phyloP scores from a whole-genome alignment of 805 yeast species.

The Phaffomyces opuntiae region DNA sequence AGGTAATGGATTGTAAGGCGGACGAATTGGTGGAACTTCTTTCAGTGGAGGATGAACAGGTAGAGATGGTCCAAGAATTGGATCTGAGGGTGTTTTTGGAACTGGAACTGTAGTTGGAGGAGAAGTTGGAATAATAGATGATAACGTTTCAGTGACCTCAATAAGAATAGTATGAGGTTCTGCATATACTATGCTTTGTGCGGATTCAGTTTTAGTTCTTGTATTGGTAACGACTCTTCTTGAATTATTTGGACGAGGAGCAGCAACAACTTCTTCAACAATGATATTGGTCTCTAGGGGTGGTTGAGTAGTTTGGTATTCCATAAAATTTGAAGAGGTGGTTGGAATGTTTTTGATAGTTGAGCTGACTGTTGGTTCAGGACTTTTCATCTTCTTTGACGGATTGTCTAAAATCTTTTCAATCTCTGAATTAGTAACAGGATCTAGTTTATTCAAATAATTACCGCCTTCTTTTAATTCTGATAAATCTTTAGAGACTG shows the following conservation, averaged over 20 bases:
- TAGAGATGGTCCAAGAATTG: not conserved
- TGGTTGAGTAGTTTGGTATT: not conserved
- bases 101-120: not conserved
- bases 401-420: not conserved
- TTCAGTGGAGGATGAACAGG: not conserved
- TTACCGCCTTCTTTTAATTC: not conserved
- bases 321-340: not conserved
- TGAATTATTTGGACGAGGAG: not conserved
- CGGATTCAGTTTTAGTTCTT: not conserved
- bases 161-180: not conserved
- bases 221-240: not conserved
- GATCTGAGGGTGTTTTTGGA: not conserved
- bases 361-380: too few species aligned
- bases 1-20: not conserved
- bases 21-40: not conserved
- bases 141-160: not conserved
- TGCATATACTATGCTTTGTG: not conserved
- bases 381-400: too few species aligned
- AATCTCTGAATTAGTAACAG: not conserved
- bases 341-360: too few species aligned
- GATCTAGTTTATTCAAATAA: not conserved
- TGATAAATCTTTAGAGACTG: conserved; percentile 6
- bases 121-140: not conserved
- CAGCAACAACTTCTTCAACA: not conserved
- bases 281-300: not conserved